Percentiles rank a stretch among this genome's conserved stretches.
Evolutionary conservation across 305 asterid species (phyloP).

Genomic region (Solanum chacoense): DNA sequence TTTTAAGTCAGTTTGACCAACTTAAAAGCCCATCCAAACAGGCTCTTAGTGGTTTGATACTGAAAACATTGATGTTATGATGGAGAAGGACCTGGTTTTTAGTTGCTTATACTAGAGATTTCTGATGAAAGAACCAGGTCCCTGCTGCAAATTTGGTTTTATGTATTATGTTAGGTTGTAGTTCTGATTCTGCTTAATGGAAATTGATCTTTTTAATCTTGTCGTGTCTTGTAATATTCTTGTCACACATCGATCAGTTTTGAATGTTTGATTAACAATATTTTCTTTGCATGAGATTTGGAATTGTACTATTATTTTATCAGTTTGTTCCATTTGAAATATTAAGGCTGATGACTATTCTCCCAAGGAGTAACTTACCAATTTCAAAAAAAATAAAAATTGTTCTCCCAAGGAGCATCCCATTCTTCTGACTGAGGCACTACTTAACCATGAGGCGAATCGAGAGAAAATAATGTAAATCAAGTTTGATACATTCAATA

Average conservation of each 20-base stretch:
- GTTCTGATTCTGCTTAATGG: neutral
- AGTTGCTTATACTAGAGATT: neutral
- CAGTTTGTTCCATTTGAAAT: neutral
- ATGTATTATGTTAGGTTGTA: neutral
- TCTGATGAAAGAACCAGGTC: neutral
- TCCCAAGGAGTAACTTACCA: neutral
- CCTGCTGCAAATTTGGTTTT: neutral
- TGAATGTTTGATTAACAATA: neutral
- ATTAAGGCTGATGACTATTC: neutral
- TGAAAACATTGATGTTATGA: neutral
- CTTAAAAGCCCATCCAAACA: too few species aligned
- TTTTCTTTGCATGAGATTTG: neutral
- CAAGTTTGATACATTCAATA: neutral
- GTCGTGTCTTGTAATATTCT: neutral
- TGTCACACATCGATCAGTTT: neutral
- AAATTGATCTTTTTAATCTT: neutral
- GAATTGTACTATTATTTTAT: neutral
- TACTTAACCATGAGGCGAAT: neutral
- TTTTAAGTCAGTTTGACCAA: too few species aligned
- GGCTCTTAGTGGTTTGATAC: neutral
- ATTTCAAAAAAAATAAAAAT: too few species aligned
- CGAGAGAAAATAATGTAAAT: neutral
- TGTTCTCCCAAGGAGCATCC: neutral
- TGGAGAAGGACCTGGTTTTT: neutral
- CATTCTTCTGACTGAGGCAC: neutral